Evolutionary conservation across 768 basidiomycete genomes (phyloP), one percentile per base, ranked within the genome.

Genomic region (Hericium coralloides): DNA sequence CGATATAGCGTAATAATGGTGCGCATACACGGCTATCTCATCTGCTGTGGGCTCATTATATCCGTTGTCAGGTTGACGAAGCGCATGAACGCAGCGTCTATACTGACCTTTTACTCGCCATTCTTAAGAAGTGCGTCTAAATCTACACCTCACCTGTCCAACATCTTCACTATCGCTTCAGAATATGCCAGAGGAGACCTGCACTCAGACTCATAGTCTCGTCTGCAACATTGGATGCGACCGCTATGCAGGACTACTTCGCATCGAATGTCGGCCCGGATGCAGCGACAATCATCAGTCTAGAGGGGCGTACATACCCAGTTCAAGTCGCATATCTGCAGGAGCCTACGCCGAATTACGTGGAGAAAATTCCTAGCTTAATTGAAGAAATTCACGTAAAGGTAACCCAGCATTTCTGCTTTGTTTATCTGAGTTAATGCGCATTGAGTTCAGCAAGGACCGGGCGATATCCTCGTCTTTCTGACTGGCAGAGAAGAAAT

Each of bases 1-100:
- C 84, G 87, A 23, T 98, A 95, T 66, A 95, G 92, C 65, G 92
- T 94, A 10, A 88, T 98, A 59, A 98, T 99, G 94, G 93, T 88
- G 62, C 50, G 77, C 68, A 57, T 4, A 57, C 37, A n/a, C 31
- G 14, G 17, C 12, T 1, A 12, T 20, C 56, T 17, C 39, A 56
- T 17, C 1, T 36, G 22, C 39, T 41, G n/a, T 49, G 59, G 57
- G 53, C 43, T 22, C 20, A 20, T 49, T 55, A 31, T 20, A 17
- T 12, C 9, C 18, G 18, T 12, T 47, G 14, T 37, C 62, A 95
- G 94, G 86, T 99, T 49, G 97, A 99, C 64, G 97, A 98, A 74
- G 97, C 93, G 0, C 97, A 99, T 68, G 97, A 99, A 67, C 78
- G 97, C 37, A 92, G 92, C 65, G 77, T 92, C n/a, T 95, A 98